phyloP scores from a whole-genome alignment of 2,329 filamentous ascomycete species.

The Cytospora leucostoma region DNA sequence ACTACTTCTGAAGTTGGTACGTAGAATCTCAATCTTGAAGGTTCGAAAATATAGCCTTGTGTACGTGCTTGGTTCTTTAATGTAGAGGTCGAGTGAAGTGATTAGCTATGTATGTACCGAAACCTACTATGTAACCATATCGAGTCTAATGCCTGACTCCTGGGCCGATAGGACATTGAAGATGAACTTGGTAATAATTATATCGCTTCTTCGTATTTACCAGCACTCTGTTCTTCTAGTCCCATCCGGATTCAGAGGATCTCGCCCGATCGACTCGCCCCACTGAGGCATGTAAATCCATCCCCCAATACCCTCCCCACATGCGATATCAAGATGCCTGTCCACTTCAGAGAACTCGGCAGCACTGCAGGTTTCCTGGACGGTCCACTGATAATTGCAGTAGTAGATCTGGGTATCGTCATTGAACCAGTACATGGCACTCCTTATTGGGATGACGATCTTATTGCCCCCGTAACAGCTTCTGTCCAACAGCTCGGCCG shows the following conservation, averaged over 20 bases:
- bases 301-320: not conserved
- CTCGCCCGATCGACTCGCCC: not conserved
- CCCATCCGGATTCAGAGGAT: slow-evolving; percentile 1
- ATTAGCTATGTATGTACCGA: too few relatives aligned
- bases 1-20: too few relatives aligned
- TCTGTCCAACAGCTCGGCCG: not conserved
- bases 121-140: too few relatives aligned
- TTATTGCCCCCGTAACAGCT: not conserved
- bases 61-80: too few relatives aligned
- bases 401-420: not conserved
- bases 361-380: not conserved
- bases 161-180: too few relatives aligned
- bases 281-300: not conserved
- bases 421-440: slow-evolving; percentile 1
- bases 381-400: not conserved
- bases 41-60: too few relatives aligned
- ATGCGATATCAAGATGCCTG: not conserved
- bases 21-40: too few relatives aligned
- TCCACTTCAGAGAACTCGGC: not conserved
- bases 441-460: not conserved
- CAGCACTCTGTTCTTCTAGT: not conserved
- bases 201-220: not conserved
- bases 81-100: too few relatives aligned
- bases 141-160: too few relatives aligned
- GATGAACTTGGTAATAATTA: not conserved